Evolutionary conservation across 768 basidiomycete genomes (phyloP), one percentile per base, ranked within the genome.

Genomic region (Tremella yokohamensis): DNA sequence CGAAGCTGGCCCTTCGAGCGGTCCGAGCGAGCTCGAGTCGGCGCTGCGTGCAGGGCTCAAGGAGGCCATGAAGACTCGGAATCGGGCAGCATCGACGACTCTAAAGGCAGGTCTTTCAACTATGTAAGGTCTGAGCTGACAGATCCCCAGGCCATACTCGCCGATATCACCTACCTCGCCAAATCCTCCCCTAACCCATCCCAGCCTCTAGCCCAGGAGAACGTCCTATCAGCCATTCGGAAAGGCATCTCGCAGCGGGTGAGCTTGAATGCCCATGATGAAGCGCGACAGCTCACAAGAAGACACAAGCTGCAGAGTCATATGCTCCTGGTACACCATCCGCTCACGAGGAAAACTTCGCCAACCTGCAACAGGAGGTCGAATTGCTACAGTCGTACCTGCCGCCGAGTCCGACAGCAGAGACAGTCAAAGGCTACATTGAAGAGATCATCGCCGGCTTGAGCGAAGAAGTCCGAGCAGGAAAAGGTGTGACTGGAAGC

Each of bases 61-160:
- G 59, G 52, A 68, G 15, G 73, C 75, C 16, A 76, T 76, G 75
- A 76, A 76, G 54, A 55, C 68, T 0, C 69, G 64, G 37, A 69
- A 76, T 38, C 64, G 60, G 53, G 68, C 67, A 25, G 68, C 64
- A 18, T 56, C 69, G 13, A 60, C 63, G 0, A 61, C 57, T 49
- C 59, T 76, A 60, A 68, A 74, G 66, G 75, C 73, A 47, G 37
- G 66, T 53, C 3, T 49, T 19, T 12, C 25, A 16, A 15, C 12
- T 40, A 19, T 12, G 15, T 44, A 19, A 49, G 11, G 24, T 52
- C 13, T 52, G 16, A 22, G 19, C 25, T 34, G 42, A 47, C 29
- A 18, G 12, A 11, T 24, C 26, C 3, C 8, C 34, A 62, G 61
- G 50, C 49, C 19, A 58, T 74, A 6, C 54, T 76, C 19, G 72